phyloP scores from a whole-genome alignment of 1,284 basidiomycete genomes.

The Schizophyllum amplum region DNA sequence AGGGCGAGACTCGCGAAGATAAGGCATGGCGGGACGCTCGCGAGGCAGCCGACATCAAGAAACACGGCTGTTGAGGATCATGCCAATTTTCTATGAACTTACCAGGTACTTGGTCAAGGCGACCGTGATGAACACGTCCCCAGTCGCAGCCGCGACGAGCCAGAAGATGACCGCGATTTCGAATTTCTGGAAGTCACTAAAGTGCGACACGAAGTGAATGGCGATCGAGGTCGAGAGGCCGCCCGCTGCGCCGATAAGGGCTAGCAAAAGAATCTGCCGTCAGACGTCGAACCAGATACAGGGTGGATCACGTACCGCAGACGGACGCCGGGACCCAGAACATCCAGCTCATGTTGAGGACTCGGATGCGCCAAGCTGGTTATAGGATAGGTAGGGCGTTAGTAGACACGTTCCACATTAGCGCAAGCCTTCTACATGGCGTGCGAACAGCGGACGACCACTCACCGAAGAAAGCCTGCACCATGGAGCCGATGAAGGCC shows the following conservation, averaged over 20 bases:
- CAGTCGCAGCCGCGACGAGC: slow-evolving; percentile 13
- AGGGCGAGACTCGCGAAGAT: slow-evolving; percentile 11
- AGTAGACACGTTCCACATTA: no score
- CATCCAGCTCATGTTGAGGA: not conserved
- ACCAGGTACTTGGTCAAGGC: slow-evolving; percentile 10
- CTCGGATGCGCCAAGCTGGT: not conserved
- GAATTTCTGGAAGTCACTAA: slow-evolving; percentile 20
- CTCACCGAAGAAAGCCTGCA: slow-evolving; percentile 31
- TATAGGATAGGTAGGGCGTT: no score
- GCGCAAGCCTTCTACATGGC: not conserved
- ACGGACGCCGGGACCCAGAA: not conserved
- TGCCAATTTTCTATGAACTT: not conserved
- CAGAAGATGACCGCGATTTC: slow-evolving; percentile 19
- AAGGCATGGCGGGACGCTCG: not conserved
- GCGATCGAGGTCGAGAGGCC: slow-evolving; percentile 21
- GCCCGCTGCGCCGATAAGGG: slow-evolving; percentile 9
- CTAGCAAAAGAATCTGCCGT: slow-evolving; percentile 8
- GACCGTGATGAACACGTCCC: slow-evolving; percentile 14
- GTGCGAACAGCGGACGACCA: slow-evolving; percentile 6
- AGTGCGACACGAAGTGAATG: slow-evolving; percentile 17
- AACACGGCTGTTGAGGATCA: no score
- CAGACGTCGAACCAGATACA: slow-evolving; percentile 10
- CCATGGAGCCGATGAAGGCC: slow-evolving; percentile 26
- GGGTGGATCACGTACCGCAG: not conserved
- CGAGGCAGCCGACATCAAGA: not conserved